Evolutionary conservation across 306 rosid genomes (phyloP), one percentile per base, ranked within the genome.

Genomic region (Cicer judaicum): DNA sequence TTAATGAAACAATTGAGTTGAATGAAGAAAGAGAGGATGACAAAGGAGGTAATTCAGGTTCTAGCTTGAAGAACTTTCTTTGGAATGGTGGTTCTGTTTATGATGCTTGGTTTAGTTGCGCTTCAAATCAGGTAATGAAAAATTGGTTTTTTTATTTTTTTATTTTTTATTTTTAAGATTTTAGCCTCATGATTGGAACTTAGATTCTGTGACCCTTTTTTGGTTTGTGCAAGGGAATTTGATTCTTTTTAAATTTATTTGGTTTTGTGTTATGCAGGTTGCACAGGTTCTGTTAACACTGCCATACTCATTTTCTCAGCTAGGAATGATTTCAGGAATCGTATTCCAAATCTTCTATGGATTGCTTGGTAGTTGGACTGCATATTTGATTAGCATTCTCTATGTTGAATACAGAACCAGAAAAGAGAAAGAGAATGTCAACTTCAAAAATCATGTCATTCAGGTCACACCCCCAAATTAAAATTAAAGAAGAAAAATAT

Each of bases 51-150:
- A 46, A 39, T 19, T 64, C 89, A 19, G 61, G 41, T 78, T 87
- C 91, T 14, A 75, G 83, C 75, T 36, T 88, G 55, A 85, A 79
- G 61, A 86, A 21, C 83, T 5, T 91, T 55, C 92, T 93, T 67
- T 93, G 97, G 97, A 92, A 93, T 76, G 98, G 98, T 56, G 98
- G 98, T 7, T 93, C 98, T 79, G 92, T 70, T 43, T 93, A 89
- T 69, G 98, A 93, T 78, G 98, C 98, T 10, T 93, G 98, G 98
- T 93, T 93, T 83, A 91, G 92, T 61, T 93, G 98, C 63, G 97
- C 98, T 9, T 93, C 98, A 48, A 93, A 91, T 78, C 98, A 93
- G 92, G 98, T 93, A 81, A 38, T 10, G 18, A 5, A 29, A 10
- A 2, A 48, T 18, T 43, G 3, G 8, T 43, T 57, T 34, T 34